Conservation (phyloP, 768 basidiomycete species). For the Neoboletus magnificus region DNA sequence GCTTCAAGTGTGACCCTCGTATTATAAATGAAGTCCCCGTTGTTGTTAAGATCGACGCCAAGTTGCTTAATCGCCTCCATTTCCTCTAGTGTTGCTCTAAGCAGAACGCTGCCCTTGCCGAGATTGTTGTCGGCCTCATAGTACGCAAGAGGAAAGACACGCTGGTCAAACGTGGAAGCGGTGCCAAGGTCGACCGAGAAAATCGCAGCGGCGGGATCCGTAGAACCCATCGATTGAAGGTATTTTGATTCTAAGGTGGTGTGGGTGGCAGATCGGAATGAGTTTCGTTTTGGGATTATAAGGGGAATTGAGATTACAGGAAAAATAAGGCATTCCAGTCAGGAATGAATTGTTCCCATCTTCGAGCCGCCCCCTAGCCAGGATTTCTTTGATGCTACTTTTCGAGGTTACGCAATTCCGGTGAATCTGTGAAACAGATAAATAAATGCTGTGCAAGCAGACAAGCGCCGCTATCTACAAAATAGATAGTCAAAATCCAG, state of each 20-base stretch:
- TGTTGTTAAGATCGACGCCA: neutral
- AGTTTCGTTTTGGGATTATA: neutral
- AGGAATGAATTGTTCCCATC: neutral
- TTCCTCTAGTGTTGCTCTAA: constrained; percentile 5
- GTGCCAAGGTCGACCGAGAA: neutral
- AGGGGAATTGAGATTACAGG: neutral
- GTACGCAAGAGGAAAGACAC: constrained; percentile 5
- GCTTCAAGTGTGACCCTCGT: neutral
- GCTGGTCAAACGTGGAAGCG: neutral
- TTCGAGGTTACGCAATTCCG: neutral
- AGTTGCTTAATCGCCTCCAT: neutral
- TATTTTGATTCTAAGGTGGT: neutral
- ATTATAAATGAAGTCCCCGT: neutral
- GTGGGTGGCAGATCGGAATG: neutral
- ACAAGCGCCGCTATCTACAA: neutral
- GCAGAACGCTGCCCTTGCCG: neutral
- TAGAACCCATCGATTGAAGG: neutral
- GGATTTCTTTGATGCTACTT: neutral
- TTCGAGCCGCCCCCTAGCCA: neutral
- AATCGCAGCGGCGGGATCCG: neutral
- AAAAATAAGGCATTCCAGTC: neutral
- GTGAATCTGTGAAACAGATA: neutral
- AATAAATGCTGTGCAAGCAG: neutral
- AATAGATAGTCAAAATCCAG: no score
- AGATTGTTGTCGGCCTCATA: neutral